Percentiles rank a stretch among this genome's conserved stretches.
Conservation (phyloP, 768 basidiomycete genomes). For the Gymnopilus junonius region DNA sequence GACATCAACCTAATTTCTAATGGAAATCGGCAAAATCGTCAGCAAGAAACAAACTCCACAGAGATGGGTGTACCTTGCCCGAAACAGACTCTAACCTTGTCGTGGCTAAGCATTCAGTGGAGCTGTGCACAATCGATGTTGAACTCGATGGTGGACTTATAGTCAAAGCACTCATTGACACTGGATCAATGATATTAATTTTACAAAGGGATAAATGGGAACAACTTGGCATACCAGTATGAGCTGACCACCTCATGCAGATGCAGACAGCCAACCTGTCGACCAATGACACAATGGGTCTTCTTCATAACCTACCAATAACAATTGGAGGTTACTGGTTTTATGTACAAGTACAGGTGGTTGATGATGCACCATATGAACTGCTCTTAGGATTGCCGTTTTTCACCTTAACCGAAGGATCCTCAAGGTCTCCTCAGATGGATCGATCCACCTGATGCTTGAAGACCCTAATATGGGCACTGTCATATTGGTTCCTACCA, state of each 20-base stretch:
- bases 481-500: constrained; percentile 14
- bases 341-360: constrained; percentile 25
- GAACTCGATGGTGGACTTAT: constrained; percentile 6
- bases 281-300: constrained; percentile 15
- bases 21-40: not conserved
- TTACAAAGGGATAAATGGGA: constrained; percentile 20
- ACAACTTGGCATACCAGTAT: constrained; percentile 8
- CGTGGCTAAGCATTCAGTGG: constrained; percentile 16
- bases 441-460: constrained; percentile 8
- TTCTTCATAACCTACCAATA: constrained; percentile 18
- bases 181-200: constrained; percentile 21
- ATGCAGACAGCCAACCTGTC: constrained; percentile 25
- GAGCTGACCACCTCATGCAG: constrained; percentile 17
- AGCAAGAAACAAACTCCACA: not conserved
- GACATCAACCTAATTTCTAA: not conserved
- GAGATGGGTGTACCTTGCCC: not conserved
- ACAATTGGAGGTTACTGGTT: constrained; percentile 16
- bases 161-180: constrained; percentile 18
- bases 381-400: constrained; percentile 27
- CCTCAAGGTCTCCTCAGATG: constrained; percentile 11
- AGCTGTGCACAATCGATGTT: constrained; percentile 15
- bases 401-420: constrained; percentile 12
- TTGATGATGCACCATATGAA: constrained; percentile 23
- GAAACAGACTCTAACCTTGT: not conserved
- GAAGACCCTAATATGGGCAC: constrained; percentile 17